phyloP scores from a whole-genome alignment of 805 yeast genomes.

The Limtongozyma cylindracea region DNA sequence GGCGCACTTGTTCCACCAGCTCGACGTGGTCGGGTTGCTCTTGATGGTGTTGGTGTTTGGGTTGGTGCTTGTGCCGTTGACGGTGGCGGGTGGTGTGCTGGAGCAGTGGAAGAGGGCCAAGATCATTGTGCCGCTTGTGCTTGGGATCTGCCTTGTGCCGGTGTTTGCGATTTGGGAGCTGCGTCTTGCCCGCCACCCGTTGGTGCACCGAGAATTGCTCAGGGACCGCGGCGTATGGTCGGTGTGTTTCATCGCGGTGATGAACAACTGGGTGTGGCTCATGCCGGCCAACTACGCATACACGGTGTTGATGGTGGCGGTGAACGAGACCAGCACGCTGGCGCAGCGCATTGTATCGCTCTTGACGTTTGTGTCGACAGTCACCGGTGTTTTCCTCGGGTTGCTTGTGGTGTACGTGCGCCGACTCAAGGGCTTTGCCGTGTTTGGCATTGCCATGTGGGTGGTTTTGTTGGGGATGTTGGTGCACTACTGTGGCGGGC shows the following conservation, averaged over 20 bases:
- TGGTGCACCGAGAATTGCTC: conserved; percentile 2
- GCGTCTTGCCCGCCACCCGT: conserved; percentile 2
- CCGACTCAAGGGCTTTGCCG: neutral
- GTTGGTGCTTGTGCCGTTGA: conserved; percentile 11
- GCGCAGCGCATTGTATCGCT: neutral
- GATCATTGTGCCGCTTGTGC: conserved; percentile 1
- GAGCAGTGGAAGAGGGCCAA: conserved; percentile 3
- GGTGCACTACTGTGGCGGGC: too few relatives aligned
- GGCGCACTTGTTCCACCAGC: conserved; percentile 16
- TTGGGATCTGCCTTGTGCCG: neutral
- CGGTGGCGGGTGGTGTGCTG: conserved; percentile 6
- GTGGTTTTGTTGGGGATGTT: neutral
- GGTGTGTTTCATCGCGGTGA: conserved; percentile 29
- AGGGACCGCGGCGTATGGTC: conserved; percentile 8
- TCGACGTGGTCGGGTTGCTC: conserved; percentile 11
- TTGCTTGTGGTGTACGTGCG: neutral
- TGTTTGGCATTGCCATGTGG: neutral
- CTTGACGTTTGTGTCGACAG: neutral
- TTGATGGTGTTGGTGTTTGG: conserved; percentile 9
- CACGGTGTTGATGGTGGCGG: neutral
- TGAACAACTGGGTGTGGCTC: conserved; percentile 26
- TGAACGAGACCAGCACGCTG: neutral
- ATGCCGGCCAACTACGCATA: neutral
- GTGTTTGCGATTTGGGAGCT: conserved; percentile 1
- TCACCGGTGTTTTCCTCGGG: neutral